These are phyloP conservation scores for Ogataea allantospora DNA, from an alignment of 805 yeast species.

Conservation along the genomic window DNA sequence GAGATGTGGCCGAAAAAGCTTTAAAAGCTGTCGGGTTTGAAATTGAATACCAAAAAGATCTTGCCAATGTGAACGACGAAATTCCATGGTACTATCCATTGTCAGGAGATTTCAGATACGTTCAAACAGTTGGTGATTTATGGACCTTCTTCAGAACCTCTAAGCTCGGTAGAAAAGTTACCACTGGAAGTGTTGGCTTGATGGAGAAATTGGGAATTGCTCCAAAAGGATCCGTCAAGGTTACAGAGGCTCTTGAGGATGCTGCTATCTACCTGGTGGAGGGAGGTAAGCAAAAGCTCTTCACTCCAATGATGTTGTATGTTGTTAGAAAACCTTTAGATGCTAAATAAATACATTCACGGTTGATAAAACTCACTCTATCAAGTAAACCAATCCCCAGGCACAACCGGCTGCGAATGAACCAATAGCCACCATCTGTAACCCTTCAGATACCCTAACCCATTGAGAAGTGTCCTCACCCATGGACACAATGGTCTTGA, in stretches of 20 bases:
- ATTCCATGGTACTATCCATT: constrained; percentile 98
- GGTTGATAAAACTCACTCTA: constrained; percentile 41
- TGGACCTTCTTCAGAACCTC: constrained; percentile 89
- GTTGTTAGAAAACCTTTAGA: constrained; percentile 76
- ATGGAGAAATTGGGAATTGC: constrained; percentile 86
- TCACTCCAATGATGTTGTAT: constrained; percentile 97
- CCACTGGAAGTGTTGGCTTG: constrained; percentile 76
- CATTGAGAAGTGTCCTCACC: constrained; percentile 67
- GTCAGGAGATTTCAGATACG: constrained; percentile 88
- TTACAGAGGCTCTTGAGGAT: constrained; percentile 90
- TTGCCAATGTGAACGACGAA: constrained; percentile 78
- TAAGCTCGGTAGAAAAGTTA: constrained; percentile 76
- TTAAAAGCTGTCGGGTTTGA: constrained; percentile 85
- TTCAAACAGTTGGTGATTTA: constrained; percentile 74
- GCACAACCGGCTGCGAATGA: constrained; percentile 98
- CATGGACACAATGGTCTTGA: constrained; percentile 81
- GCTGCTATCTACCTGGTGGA: constrained; percentile 94
- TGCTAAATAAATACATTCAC: constrained; percentile 9
- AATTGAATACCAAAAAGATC: constrained; percentile 69
- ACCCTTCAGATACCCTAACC: constrained; percentile 71
- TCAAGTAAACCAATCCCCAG: constrained; percentile 81
- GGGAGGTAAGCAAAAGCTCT: constrained; percentile 86
- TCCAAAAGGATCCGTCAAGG: constrained; percentile 88
- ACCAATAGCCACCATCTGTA: constrained; percentile 92
- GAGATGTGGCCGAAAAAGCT: constrained; percentile 85